These are phyloP conservation scores for Salvia miltiorrhiza DNA, from an alignment of 257 asterid species.

Conservation along the genomic window DNA sequence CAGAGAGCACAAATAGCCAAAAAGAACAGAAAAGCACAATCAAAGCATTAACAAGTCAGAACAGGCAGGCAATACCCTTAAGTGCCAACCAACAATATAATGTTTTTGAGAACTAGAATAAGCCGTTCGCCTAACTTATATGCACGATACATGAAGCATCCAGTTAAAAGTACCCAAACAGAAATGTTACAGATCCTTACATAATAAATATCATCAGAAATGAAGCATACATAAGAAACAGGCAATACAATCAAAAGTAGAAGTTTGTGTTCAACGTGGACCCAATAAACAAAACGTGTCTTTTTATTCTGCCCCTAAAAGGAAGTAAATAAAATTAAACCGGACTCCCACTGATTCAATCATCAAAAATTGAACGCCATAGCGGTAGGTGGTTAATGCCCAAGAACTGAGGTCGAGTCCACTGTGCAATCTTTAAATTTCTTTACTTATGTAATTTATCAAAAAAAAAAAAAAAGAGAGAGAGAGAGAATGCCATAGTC, in stretches of 20 bases:
- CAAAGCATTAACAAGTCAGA: neutral
- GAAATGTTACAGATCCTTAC: neutral
- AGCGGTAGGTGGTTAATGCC: too few relatives aligned
- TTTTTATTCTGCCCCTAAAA: neutral
- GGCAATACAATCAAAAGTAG: neutral
- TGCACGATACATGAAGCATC: neutral
- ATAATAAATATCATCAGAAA: neutral
- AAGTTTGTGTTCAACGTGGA: neutral
- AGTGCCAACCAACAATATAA: neutral
- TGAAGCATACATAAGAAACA: neutral
- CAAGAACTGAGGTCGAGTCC: too few relatives aligned
- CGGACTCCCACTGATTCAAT: neutral
- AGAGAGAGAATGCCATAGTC: neutral
- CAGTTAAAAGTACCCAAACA: neutral
- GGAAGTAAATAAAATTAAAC: neutral
- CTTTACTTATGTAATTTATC: too few relatives aligned
- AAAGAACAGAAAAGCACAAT: neutral
- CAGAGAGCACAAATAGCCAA: neutral
- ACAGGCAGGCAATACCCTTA: neutral
- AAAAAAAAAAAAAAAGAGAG: too few relatives aligned
- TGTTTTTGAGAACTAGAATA: neutral
- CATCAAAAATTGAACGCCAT: neutral
- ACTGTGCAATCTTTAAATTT: too few relatives aligned
- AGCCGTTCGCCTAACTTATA: neutral
- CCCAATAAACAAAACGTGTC: neutral